phyloP scores from a whole-genome alignment of 164 flowering plant species.

The Taxillus chinensis region DNA sequence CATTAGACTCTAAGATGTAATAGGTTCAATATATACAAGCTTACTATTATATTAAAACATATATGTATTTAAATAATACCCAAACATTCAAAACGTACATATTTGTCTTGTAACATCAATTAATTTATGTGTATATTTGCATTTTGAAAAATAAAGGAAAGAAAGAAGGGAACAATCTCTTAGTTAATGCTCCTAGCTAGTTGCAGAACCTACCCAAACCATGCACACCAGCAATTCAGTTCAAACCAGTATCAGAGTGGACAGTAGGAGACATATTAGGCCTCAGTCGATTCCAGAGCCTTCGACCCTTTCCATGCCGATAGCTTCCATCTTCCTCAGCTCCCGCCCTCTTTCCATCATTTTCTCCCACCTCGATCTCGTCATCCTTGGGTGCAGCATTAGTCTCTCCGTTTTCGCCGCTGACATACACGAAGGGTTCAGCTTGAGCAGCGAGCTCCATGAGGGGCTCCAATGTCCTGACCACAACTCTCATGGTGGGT shows the following conservation, averaged over 20 bases:
- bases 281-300: constrained; percentile 12
- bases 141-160: too few species aligned
- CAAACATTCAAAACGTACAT: too few species aligned
- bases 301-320: constrained; percentile 12
- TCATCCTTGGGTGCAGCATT: background rate
- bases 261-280: constrained; percentile 28
- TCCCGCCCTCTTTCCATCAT: constrained; percentile 6
- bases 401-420: constrained; percentile 13
- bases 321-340: constrained; percentile 7
- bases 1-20: too few species aligned
- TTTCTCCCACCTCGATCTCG: constrained; percentile 1
- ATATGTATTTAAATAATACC: too few species aligned
- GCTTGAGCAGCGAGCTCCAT: constrained; percentile 36
- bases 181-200: too few species aligned
- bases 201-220: too few species aligned
- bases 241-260: constrained; percentile 34
- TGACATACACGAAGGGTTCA: constrained; percentile 56
- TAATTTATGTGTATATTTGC: too few species aligned
- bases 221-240: constrained; percentile 10
- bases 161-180: too few species aligned
- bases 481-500: constrained; percentile 66
- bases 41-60: too few species aligned
- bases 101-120: too few species aligned
- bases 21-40: too few species aligned
- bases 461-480: constrained; percentile 49